Conservation (phyloP, 140 eudicot genomes). For the Oenanthe javanica region DNA sequence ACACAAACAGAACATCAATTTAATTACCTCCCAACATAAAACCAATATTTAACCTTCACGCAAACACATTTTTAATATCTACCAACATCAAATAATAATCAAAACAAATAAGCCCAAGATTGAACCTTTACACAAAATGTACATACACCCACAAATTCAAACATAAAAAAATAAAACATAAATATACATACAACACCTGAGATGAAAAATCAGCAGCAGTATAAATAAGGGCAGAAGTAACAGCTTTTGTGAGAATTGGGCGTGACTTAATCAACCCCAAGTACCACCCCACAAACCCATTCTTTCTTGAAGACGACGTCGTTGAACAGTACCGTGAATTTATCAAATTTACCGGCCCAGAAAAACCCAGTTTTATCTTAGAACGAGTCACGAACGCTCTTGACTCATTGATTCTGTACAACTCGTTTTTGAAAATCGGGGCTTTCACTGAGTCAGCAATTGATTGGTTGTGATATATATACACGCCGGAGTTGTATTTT, state of each 20-base stretch:
- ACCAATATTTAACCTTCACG: not conserved
- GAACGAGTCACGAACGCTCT: slow-evolving; percentile 32
- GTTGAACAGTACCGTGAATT: slow-evolving; percentile 20
- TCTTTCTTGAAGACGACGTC: slow-evolving; percentile 19
- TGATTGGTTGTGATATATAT: slow-evolving; percentile 20
- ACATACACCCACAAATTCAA: not conserved
- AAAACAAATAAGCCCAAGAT: not conserved
- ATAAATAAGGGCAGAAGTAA: slow-evolving; percentile 55
- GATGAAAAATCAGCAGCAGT: slow-evolving; percentile 75
- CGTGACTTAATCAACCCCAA: slow-evolving; percentile 63
- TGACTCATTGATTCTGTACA: slow-evolving; percentile 20
- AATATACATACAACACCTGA: slow-evolving; percentile 36
- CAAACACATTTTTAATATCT: not conserved
- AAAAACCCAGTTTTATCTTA: slow-evolving; percentile 21
- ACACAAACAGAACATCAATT: too few species aligned
- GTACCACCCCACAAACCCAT: slow-evolving; percentile 65
- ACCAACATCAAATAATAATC: not conserved
- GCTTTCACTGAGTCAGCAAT: slow-evolving; percentile 22
- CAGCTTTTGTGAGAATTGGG: slow-evolving; percentile 71
- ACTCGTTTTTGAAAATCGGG: slow-evolving; percentile 20
- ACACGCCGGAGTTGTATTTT: slow-evolving; percentile 11
- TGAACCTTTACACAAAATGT: not conserved
- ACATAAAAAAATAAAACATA: not conserved
- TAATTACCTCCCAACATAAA: not conserved
- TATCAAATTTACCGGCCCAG: slow-evolving; percentile 9